These are phyloP conservation scores for Botryosphaeria agaves DNA, from an alignment of 2,329 filamentous ascomycete species.

Conservation along the genomic window DNA sequence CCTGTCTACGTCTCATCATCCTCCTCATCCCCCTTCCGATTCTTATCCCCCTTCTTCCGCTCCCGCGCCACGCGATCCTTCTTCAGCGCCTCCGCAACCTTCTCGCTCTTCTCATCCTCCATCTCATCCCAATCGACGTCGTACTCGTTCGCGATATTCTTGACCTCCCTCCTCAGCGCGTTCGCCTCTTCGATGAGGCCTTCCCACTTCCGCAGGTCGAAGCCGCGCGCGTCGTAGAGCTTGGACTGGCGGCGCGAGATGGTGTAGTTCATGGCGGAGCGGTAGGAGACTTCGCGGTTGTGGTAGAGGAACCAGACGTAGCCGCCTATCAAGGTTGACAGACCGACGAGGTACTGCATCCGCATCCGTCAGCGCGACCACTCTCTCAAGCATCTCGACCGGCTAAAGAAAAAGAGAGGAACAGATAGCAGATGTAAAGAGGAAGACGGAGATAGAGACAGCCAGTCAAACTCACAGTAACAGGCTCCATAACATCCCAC, in stretches of 20 bases:
- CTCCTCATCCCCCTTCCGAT: conserved; percentile 13
- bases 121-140: conserved; percentile 80
- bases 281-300: conserved; percentile 76
- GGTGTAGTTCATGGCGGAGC: conserved; percentile 72
- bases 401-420: neutral
- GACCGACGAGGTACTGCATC: conserved; percentile 59
- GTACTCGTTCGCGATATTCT: conserved; percentile 66
- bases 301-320: conserved; percentile 93
- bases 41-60: conserved; percentile 15
- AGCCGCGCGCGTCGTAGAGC: conserved; percentile 58
- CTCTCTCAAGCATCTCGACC: neutral
- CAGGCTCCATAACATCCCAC: conserved; percentile 82
- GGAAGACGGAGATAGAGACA: neutral
- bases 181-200: conserved; percentile 65
- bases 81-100: conserved; percentile 33
- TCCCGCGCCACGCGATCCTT: conserved; percentile 28
- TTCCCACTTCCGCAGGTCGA: conserved; percentile 66
- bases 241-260: conserved; percentile 60
- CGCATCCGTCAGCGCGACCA: no score
- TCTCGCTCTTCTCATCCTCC: conserved; percentile 51
- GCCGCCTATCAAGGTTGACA: conserved; percentile 71
- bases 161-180: conserved; percentile 58
- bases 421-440: neutral
- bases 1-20: no score
- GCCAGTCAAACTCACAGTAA: conserved; percentile 42